Base-by-base conservation (phyloP, 805 yeast species). In the Candida wancherniae region DNA sequence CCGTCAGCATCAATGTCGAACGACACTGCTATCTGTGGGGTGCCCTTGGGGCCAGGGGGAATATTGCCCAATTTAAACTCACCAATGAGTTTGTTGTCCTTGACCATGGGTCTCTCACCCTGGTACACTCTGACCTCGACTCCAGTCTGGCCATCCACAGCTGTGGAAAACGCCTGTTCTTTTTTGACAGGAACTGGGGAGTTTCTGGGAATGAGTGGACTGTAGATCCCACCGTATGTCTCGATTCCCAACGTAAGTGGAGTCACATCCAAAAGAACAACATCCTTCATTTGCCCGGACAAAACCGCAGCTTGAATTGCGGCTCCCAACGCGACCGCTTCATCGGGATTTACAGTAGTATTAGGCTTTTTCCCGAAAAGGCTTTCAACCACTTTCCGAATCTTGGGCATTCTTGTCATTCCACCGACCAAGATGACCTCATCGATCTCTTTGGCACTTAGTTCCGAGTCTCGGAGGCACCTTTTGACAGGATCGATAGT, bases 341-440 rank as follows among this genome's bases (percentile, higher is more conserved):
- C 58, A 28, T 84, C 94, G n/a, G 94, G 94, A 53, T 84, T 84
- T 9, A 84, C 84, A 12, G 75, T 71, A 24, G 81, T 76, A 31
- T 78, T 80, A 22, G 90, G 88, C 39, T 70, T 66, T 51, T 72
- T 78, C 19, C 71, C 67, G 51, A 84, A 82, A 10, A 79, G 42
- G 7, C 63, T 62, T 40, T 67, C 71, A 13, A 84, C 90, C 6
- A 77, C 65, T 22, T 67, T 68, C 39, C 86, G 63, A 37, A 84
- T 75, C 57, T 76, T 78, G 33, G 94, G 94, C 94, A 84, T 84
- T 57, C 94, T 67, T 4, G 94, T 83, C 94, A 84, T 84, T 42
- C 94, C 94, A 36, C 94, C 94, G 22, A 84, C 94, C 24, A 84
- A 53, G 25, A 84, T 73, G 18, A 84, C 76, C 53, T 84, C 87